These are phyloP conservation scores for Aristolochia californica DNA, from an alignment of 164 flowering plant genomes.

Conservation along the genomic window DNA sequence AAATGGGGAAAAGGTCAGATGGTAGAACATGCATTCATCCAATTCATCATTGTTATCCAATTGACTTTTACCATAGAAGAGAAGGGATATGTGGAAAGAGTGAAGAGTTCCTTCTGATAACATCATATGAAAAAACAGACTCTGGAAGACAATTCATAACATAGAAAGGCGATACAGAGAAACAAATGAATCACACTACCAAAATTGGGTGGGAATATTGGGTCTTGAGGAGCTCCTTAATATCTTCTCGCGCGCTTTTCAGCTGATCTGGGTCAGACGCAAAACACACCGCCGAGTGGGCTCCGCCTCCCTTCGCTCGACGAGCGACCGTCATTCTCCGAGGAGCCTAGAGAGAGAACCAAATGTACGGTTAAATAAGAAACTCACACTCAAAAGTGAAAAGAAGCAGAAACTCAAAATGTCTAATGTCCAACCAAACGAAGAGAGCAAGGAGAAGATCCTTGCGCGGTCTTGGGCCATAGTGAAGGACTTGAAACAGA, in stretches of 20 bases:
- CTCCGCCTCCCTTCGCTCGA: slow-evolving; percentile 5
- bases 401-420: too few relatives aligned
- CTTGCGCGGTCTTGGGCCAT: too few relatives aligned
- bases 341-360: background rate
- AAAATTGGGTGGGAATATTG: slow-evolving; percentile 78
- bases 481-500: too few relatives aligned
- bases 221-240: slow-evolving; percentile 58
- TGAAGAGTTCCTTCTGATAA: background rate
- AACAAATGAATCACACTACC: slow-evolving; percentile 22
- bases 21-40: background rate
- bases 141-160: background rate
- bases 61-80: background rate
- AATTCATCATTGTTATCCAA: background rate
- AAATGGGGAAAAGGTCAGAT: too few relatives aligned
- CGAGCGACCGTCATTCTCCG: background rate
- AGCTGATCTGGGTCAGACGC: slow-evolving; percentile 73
- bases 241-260: slow-evolving; percentile 75
- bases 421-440: too few relatives aligned
- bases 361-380: too few relatives aligned
- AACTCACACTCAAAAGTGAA: too few relatives aligned
- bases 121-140: background rate
- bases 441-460: too few relatives aligned
- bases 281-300: slow-evolving; percentile 30
- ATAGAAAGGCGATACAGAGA: background rate
- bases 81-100: too few relatives aligned